These are phyloP conservation scores for Paramecium sonneborni DNA, from an alignment of 73 alveolate genomes.

Conservation along the genomic window DNA sequence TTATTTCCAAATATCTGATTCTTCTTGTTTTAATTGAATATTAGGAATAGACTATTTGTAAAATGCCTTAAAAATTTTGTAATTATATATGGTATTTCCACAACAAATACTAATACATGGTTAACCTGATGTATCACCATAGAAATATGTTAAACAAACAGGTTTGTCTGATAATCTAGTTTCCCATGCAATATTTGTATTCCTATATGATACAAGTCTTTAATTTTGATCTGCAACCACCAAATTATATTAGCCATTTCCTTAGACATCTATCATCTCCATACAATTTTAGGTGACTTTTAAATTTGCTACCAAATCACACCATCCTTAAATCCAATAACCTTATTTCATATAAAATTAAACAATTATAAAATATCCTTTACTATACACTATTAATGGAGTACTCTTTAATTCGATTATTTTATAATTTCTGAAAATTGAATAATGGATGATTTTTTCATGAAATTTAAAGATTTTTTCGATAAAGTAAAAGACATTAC, in stretches of 20 bases:
- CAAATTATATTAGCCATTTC: neutral
- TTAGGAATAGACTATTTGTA: neutral
- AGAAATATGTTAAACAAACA: neutral
- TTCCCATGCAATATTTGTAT: slow-evolving; percentile 32
- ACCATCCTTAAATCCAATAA: neutral
- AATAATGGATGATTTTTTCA: slow-evolving; percentile 1
- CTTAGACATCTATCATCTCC: neutral
- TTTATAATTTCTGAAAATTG: neutral
- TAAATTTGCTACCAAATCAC: slow-evolving; percentile 1
- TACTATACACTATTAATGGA: neutral
- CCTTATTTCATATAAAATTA: neutral
- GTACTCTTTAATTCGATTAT: neutral
- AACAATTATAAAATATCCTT: neutral
- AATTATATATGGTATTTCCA: neutral
- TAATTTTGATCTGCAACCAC: neutral
- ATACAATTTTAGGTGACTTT: neutral
- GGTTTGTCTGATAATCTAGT: slow-evolving; percentile 22
- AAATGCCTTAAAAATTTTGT: slow-evolving; percentile 12
- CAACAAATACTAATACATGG: neutral
- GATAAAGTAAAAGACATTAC: neutral
- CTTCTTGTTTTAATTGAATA: neutral
- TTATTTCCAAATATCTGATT: neutral
- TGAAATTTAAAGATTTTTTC: neutral
- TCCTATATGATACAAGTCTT: neutral
- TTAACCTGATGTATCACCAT: neutral